phyloP scores from a whole-genome alignment of 2,329 filamentous ascomycete species.

The Pestalotiopsis sp. region DNA sequence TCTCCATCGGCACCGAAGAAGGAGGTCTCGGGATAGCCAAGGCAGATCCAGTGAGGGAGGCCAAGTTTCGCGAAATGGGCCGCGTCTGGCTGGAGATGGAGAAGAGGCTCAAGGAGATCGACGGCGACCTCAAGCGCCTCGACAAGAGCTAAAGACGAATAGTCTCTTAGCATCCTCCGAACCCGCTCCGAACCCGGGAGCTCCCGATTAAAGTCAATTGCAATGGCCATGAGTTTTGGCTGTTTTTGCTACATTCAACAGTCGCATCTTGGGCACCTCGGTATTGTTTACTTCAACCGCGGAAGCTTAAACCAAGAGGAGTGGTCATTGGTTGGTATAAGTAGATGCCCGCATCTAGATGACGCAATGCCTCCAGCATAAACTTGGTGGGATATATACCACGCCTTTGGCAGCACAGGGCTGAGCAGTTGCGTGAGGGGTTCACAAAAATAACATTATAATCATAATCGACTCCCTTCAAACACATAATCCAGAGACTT shows the following conservation, averaged over 20 bases:
- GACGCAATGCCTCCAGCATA: not conserved
- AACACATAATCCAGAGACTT: not conserved
- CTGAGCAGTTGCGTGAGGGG: not conserved
- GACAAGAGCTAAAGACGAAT: constrained; percentile 12
- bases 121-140: constrained; percentile 45
- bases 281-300: constrained; percentile 5
- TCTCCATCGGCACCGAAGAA: constrained; percentile 30
- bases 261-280: constrained; percentile 39
- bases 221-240: not conserved
- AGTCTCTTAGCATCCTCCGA: not conserved
- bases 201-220: not conserved
- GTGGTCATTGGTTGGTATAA: not conserved
- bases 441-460: not conserved
- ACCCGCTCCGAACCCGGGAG: not conserved
- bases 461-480: not conserved
- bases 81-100: constrained; percentile 53
- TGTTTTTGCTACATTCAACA: not conserved
- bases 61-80: constrained; percentile 56
- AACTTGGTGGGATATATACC: not conserved
- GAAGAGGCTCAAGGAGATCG: constrained; percentile 51
- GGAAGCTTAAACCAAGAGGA: not conserved
- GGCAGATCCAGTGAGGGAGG: constrained; percentile 42
- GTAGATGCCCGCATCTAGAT: not conserved
- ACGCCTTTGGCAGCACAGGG: not conserved
- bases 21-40: constrained; percentile 12